These are phyloP conservation scores for Colletotrichum euphorbiae DNA, from an alignment of 2,329 filamentous ascomycete genomes.

Conservation along the genomic window DNA sequence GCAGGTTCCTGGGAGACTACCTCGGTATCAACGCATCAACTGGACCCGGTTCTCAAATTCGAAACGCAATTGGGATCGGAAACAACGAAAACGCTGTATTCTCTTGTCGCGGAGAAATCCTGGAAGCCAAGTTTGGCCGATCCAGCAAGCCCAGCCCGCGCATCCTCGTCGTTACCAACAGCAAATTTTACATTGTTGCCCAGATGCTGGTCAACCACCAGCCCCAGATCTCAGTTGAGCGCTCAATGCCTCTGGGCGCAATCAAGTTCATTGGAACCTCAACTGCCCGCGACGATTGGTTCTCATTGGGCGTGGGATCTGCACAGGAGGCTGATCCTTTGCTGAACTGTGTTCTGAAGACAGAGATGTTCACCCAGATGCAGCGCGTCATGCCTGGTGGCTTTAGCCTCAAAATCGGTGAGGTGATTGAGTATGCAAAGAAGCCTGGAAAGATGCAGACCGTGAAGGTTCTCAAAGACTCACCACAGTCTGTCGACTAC, in stretches of 20 bases:
- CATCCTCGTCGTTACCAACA: constrained; percentile 84
- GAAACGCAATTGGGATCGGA: constrained; percentile 77
- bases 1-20: constrained; percentile 95
- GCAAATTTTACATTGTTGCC: constrained; percentile 88
- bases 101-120: constrained; percentile 88
- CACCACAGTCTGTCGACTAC: constrained; percentile 78
- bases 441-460: constrained; percentile 92
- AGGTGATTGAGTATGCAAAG: constrained; percentile 94
- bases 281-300: constrained; percentile 93
- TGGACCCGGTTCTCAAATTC: constrained; percentile 85
- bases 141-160: constrained; percentile 94
- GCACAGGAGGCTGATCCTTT: constrained; percentile 94
- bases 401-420: constrained; percentile 84
- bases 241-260: constrained; percentile 83
- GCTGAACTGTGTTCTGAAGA: constrained; percentile 94
- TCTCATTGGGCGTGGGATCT: constrained; percentile 90
- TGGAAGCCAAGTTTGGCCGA: constrained; percentile 95
- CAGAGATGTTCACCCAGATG: constrained; percentile 95
- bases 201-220: constrained; percentile 87
- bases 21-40: constrained; percentile 84
- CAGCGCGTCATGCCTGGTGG: constrained; percentile 82
- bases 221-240: constrained; percentile 83
- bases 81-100: constrained; percentile 83
- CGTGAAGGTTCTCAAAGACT: constrained; percentile 92
- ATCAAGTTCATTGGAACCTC: constrained; percentile 91